phyloP scores from a whole-genome alignment of 306 rosid species.

The Ammopiptanthus mongolicus region DNA sequence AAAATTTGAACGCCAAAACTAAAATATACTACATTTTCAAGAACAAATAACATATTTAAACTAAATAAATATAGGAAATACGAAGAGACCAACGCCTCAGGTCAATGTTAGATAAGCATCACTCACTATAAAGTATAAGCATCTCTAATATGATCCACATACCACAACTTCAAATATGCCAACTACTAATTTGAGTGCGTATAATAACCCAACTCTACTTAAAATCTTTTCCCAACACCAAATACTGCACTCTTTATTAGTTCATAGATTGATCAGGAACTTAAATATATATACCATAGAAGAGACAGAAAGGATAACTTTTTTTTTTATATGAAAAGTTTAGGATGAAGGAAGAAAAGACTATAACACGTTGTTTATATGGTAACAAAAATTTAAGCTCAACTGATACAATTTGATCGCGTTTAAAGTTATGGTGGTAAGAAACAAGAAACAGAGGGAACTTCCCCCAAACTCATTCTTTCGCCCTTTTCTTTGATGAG shows the following conservation, averaged over 20 bases:
- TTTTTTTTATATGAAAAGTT: not conserved
- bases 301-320: not conserved
- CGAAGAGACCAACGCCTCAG: too few species aligned
- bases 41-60: too few species aligned
- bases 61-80: too few species aligned
- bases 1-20: too few species aligned
- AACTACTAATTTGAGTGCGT: not conserved
- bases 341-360: not conserved
- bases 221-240: too few species aligned
- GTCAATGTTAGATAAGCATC: too few species aligned
- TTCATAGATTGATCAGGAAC: not conserved
- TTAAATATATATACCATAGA: not conserved
- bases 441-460: not conserved
- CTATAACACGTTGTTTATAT: not conserved
- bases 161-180: not conserved
- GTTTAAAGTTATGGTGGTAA: not conserved
- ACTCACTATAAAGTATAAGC: too few species aligned
- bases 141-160: not conserved
- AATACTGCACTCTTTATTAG: not conserved
- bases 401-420: not conserved
- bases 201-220: too few species aligned
- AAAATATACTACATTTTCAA: too few species aligned
- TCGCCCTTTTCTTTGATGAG: not conserved
- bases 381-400: not conserved
- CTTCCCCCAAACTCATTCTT: conserved; percentile 9